Base-by-base conservation (phyloP, 495 filamentous ascomycete genomes). In the Evansstolkia leycettana region DNA sequence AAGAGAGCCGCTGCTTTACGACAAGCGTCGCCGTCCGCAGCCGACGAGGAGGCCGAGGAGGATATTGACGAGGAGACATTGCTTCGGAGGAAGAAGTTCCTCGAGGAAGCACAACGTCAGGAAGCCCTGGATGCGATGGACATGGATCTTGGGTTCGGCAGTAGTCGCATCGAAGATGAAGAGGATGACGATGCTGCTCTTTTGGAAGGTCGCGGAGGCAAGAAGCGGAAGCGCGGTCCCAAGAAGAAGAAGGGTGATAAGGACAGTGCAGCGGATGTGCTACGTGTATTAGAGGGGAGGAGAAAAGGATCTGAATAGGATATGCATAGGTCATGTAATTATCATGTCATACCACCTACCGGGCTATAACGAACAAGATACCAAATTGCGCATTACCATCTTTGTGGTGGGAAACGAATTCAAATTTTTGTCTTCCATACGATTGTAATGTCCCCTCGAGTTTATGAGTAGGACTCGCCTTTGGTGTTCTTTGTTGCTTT, bases 141-240 rank as follows among this genome's bases (percentile, higher is more conserved):
- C 58, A 72, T 98, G 62, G 90, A 98, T 46, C 66, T 94, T 56
- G 90, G 86, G 20, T 96, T 98, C 51, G 90, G 92, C 5, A 80
- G 79, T 11, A 86, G 79, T 43, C 73, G 86, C 15, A 72, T 79
- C 39, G 85, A 80, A 31, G 87, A 93, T 46, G 80, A 78, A 27
- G 84, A 81, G 26, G 87, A 93, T 32, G 87, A 82, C 36, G 69
- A 79, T 1, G 76, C 69, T 15, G 64, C 85, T 28, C 76, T 82
- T 11, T 69, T 65, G 27, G 65, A 70, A 17, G 72, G 64, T 10
- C 67, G 53, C 6, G 65, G 60, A 4, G 62, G 58, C 0, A 76
- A 70, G 45, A 80, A 82, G 62, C 68, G 82, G 50, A 90, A 93
- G 63, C 68, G 83, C 43, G 84, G 81, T 1, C 69, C 73, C 1